Evolutionary conservation across 2,329 filamentous ascomycete genomes (phyloP).

Genomic region (Coleophoma cylindrospora): DNA sequence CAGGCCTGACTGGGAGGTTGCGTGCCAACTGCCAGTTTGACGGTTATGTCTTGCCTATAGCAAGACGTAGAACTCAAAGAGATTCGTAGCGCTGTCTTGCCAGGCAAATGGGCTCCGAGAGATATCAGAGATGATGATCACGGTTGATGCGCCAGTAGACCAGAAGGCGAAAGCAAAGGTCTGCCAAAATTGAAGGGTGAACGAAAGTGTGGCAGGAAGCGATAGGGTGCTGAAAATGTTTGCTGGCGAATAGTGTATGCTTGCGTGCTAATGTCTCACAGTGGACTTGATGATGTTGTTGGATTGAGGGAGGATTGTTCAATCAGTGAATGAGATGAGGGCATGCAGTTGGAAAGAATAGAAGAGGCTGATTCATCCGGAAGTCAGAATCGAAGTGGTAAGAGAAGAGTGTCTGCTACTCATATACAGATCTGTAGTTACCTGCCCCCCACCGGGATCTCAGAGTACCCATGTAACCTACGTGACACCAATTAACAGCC

Average conservation of each 20-base stretch:
- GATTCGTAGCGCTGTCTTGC: background rate
- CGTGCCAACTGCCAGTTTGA: conserved; percentile 43
- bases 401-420: conserved; percentile 14
- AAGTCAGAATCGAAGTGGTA: conserved; percentile 15
- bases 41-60: conserved; percentile 26
- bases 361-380: conserved; percentile 15
- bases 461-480: background rate
- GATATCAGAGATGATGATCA: background rate
- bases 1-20: conserved; percentile 43
- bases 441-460: conserved; percentile 14
- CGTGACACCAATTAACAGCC: conserved; percentile 21
- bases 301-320: conserved; percentile 54
- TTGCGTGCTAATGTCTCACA: background rate
- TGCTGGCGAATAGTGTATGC: conserved; percentile 1
- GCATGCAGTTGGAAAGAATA: conserved; percentile 10
- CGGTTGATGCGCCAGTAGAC: background rate
- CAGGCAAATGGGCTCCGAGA: too few relatives aligned
- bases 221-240: background rate
- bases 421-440: conserved; percentile 19
- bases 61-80: conserved; percentile 19
- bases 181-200: conserved; percentile 16
- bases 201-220: background rate
- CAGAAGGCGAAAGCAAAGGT: conserved; percentile 15
- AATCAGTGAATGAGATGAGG: conserved; percentile 8
- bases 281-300: conserved; percentile 48